A percentile compares a stretch with the other conserved stretches of the same genome.
Evolutionary conservation across 2,329 filamentous ascomycete species (phyloP).

Genomic region (Penicillium glabrum): DNA sequence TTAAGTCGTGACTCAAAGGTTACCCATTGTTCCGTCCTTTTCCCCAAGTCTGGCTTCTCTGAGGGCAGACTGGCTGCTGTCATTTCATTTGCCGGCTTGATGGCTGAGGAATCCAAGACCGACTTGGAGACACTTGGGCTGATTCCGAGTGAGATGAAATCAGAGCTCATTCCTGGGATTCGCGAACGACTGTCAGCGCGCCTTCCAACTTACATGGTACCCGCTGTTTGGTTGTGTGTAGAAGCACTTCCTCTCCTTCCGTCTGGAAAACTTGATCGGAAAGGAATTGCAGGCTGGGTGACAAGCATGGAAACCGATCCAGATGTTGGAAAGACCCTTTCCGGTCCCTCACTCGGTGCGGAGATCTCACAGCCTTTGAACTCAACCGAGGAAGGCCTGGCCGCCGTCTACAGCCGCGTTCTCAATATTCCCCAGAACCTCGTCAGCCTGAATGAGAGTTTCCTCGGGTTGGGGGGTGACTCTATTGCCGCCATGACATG

Average conservation of each 20-base stretch:
- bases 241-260: slow-evolving; percentile 44
- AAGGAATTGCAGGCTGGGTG: slow-evolving; percentile 38
- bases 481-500: slow-evolving; percentile 54
- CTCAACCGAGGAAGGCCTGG: slow-evolving; percentile 30
- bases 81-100: slow-evolving; percentile 28
- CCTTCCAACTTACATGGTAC: slow-evolving; percentile 51
- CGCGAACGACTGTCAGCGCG: slow-evolving; percentile 28
- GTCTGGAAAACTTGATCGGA: slow-evolving; percentile 49
- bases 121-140: slow-evolving; percentile 26
- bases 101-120: slow-evolving; percentile 17
- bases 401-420: slow-evolving; percentile 38
- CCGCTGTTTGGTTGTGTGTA: slow-evolving; percentile 48
- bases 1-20: slow-evolving; percentile 29
- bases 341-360: background rate
- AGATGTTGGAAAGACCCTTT: slow-evolving; percentile 13
- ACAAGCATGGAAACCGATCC: slow-evolving; percentile 28
- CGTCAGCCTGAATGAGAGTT: slow-evolving; percentile 38
- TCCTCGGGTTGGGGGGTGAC: slow-evolving; percentile 49
- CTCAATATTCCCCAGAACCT: slow-evolving; percentile 37
- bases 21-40: slow-evolving; percentile 37
- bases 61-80: slow-evolving; percentile 34
- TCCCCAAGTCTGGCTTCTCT: slow-evolving; percentile 37
- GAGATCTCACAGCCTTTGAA: slow-evolving; percentile 18
- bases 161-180: slow-evolving; percentile 24
- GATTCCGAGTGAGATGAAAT: slow-evolving; percentile 20